Evolutionary conservation across 2,329 filamentous ascomycete species (phyloP), one percentile per base, ranked within the genome.

Genomic region (Fusarium verrucosum): DNA sequence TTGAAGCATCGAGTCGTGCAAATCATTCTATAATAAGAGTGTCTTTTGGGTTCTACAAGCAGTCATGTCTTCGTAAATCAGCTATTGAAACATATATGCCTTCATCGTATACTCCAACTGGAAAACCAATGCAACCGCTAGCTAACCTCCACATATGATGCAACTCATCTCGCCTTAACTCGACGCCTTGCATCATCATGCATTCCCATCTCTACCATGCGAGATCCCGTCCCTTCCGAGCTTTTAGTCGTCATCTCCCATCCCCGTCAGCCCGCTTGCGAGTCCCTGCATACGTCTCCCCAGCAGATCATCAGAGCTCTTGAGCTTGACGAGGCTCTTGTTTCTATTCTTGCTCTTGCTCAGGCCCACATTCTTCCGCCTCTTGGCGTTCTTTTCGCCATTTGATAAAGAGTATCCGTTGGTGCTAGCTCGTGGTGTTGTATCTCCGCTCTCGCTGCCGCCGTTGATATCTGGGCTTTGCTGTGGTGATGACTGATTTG

Each of bases 261-360:
- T 61, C 13, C 84, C 82, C 22, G 83, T 84, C 71, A 87, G 70
- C 0, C 83, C 81, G 8, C 82, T 82, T 4, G 83, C 81, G 19
- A 87, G 76, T 2, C 85, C 85, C 55, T 87, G 81, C 85, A 87
- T 87, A 43, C 85, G 79, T 62, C 85, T 76, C 1, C 83, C 80
- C 11, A 87, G 77, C 66, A 87, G 68, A 67, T 87, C 85, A 56
- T 87, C 85, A 35, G 83, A 82, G 73, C 85, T 87, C 58, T 81
- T 81, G 44, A 87, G 77, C 75, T 82, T 84, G 14, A 85, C 76
- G 26, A 87, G 68, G 42, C 80, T 83, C 72, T 79, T 80, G 43
- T 80, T 78, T 66, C 78, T 80, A 38, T 80, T 77, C 68, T 78
- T 85, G 65, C 70, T 72, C 49, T 65, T 71, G 47, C 57, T 65